Conservation (phyloP, 2,329 filamentous ascomycete genomes). For the Neospermospora avenae region DNA sequence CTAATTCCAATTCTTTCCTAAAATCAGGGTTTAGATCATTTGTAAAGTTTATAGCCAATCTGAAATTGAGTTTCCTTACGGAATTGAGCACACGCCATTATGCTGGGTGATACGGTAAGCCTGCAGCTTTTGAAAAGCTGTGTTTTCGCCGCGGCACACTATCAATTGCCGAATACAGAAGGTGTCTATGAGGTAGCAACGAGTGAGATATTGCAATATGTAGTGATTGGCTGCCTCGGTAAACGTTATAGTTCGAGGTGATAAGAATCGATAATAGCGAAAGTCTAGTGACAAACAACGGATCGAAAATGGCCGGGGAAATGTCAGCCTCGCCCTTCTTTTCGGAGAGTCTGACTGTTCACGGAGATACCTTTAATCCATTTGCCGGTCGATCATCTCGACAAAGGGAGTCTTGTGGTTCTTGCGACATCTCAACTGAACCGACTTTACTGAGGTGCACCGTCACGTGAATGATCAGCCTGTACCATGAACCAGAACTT, state of each 20-base stretch:
- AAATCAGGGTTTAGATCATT: too few relatives aligned
- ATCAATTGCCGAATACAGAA: neutral
- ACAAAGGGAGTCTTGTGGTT: too few relatives aligned
- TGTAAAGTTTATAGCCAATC: neutral
- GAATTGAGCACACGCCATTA: too few relatives aligned
- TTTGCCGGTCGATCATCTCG: too few relatives aligned
- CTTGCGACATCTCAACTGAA: too few relatives aligned
- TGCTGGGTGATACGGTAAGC: too few relatives aligned
- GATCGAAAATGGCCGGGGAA: neutral
- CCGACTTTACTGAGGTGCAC: neutral
- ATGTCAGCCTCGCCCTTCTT: neutral
- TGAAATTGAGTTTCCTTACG: neutral
- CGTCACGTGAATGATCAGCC: neutral
- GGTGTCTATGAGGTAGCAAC: neutral
- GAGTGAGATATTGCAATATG: neutral
- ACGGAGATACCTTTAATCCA: too few relatives aligned
- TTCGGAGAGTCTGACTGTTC: neutral
- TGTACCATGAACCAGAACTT: neutral
- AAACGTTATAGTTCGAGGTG: neutral
- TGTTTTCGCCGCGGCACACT: too few relatives aligned
- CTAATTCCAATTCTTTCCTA: too few relatives aligned
- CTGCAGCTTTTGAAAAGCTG: too few relatives aligned
- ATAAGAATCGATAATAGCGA: neutral
- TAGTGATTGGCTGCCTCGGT: neutral
- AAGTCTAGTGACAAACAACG: neutral